Conservation (phyloP, 352 stramenopile species). For the Pythium utonaiense region DNA sequence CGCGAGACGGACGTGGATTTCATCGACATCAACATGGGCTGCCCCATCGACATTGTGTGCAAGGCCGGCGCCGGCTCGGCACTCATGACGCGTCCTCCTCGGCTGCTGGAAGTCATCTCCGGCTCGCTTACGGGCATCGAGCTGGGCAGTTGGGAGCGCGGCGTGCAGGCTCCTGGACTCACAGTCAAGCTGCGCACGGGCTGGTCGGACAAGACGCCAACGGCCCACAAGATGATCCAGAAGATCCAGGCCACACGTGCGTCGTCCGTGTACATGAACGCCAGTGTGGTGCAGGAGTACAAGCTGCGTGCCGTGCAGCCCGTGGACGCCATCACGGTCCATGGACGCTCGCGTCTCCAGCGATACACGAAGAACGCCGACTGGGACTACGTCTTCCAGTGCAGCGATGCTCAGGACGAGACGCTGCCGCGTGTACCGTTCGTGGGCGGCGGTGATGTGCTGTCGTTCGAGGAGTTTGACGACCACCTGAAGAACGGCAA, state of each 20-base stretch:
- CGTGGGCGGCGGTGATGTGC: constrained; percentile 90
- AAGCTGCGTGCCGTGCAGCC: constrained; percentile 58
- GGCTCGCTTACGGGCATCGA: constrained; percentile 83
- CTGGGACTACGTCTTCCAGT: constrained; percentile 97
- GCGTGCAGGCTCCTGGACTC: constrained; percentile 63
- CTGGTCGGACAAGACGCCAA: constrained; percentile 94
- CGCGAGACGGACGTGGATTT: constrained; percentile 95
- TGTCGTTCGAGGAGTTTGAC: constrained; percentile 84
- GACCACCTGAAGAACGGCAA: constrained; percentile 78
- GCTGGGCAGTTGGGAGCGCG: constrained; percentile 42
- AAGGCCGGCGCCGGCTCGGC: constrained; percentile 85
- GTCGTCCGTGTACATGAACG: constrained; percentile 70
- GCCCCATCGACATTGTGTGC: constrained; percentile 96
- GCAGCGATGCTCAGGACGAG: constrained; percentile 68
- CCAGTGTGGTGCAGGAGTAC: constrained; percentile 73
- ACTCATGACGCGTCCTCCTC: constrained; percentile 92
- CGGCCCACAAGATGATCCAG: constrained; percentile 91
- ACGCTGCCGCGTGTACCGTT: constrained; percentile 69
- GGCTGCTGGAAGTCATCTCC: constrained; percentile 88
- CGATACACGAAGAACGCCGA: constrained; percentile 97
- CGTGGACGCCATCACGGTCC: constrained; percentile 85
- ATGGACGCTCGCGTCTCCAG: constrained; percentile 96
- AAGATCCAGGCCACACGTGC: constrained; percentile 84
- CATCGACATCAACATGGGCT: constrained; percentile 99
- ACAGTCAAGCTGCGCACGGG: constrained; percentile 98